phyloP scores from a whole-genome alignment of 2,329 filamentous ascomycete genomes.

The Botrytis tulipae region DNA sequence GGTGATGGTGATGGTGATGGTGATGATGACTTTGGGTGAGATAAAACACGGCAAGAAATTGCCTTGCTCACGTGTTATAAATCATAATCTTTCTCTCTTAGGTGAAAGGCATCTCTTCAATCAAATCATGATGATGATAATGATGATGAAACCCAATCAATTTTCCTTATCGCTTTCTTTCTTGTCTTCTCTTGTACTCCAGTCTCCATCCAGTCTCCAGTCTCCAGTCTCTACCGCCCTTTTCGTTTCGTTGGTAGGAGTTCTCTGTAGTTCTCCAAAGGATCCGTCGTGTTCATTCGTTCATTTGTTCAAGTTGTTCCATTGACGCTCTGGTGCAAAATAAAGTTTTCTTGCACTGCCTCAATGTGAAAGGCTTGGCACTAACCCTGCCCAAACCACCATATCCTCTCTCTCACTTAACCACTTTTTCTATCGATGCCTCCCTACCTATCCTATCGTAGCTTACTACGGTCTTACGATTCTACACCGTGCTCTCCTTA shows the following conservation, averaged over 20 bases:
- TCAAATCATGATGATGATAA: background rate
- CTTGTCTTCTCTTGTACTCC: background rate
- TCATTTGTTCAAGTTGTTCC: background rate
- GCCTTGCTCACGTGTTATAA: too few relatives aligned
- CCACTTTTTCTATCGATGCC: background rate
- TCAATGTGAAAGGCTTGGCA: conserved; percentile 20
- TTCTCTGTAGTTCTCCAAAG: background rate
- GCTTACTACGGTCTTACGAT: background rate
- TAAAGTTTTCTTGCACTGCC: conserved; percentile 19
- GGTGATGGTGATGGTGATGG: background rate
- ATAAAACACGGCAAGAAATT: background rate
- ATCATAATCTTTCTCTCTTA: background rate
- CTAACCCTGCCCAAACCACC: background rate
- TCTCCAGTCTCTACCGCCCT: background rate
- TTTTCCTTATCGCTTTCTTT: too few relatives aligned
- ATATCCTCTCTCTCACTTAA: background rate
- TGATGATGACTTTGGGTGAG: background rate
- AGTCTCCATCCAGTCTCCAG: background rate
- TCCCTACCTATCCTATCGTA: background rate
- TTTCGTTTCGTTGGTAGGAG: background rate
- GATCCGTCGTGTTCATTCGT: background rate
- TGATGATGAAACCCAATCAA: too few relatives aligned
- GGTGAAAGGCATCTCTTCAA: background rate
- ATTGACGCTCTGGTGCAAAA: conserved; percentile 13
- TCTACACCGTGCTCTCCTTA: background rate